phyloP scores from a whole-genome alignment of 164 flowering plant species.

The Nymphaea thermarum region DNA sequence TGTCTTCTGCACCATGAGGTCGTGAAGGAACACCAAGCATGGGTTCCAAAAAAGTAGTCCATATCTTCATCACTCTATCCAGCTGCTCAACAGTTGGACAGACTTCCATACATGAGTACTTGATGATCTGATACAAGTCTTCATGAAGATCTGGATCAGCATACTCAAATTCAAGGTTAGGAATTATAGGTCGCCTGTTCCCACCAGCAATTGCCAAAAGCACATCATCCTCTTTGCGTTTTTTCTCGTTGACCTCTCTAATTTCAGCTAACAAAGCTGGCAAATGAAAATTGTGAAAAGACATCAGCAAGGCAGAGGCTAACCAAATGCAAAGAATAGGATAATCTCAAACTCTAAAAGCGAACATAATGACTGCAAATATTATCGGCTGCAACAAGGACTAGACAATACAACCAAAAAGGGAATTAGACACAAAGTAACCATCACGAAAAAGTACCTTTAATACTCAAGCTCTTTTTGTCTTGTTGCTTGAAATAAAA shows the following conservation, averaged over 20 bases:
- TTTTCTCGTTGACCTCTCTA: constrained; percentile 79
- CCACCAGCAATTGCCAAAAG: constrained; percentile 76
- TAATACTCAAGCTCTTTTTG: constrained; percentile 82
- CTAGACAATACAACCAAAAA: not conserved
- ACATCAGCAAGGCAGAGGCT: not conserved
- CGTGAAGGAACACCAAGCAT: constrained; percentile 69
- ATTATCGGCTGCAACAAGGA: not conserved
- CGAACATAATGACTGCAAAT: not conserved
- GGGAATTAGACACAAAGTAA: not conserved
- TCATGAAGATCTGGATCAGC: constrained; percentile 70
- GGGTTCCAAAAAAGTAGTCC: constrained; percentile 82
- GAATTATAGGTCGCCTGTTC: constrained; percentile 44
- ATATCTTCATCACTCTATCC: constrained; percentile 85
- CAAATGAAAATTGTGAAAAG: not conserved
- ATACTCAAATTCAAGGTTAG: constrained; percentile 58
- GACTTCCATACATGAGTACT: constrained; percentile 69
- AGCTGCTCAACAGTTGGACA: constrained; percentile 67
- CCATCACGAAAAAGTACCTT: constrained; percentile 34
- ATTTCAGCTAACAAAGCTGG: constrained; percentile 79
- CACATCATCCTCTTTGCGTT: constrained; percentile 63
- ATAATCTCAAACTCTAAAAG: not conserved
- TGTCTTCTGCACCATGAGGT: constrained; percentile 62
- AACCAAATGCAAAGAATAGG: not conserved
- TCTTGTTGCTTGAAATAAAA: constrained; percentile 99
- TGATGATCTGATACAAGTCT: constrained; percentile 68